Evolutionary conservation across 1,284 basidiomycete genomes (phyloP), one percentile per base, ranked within the genome.

Genomic region (Sanghuangporus weigelae): DNA sequence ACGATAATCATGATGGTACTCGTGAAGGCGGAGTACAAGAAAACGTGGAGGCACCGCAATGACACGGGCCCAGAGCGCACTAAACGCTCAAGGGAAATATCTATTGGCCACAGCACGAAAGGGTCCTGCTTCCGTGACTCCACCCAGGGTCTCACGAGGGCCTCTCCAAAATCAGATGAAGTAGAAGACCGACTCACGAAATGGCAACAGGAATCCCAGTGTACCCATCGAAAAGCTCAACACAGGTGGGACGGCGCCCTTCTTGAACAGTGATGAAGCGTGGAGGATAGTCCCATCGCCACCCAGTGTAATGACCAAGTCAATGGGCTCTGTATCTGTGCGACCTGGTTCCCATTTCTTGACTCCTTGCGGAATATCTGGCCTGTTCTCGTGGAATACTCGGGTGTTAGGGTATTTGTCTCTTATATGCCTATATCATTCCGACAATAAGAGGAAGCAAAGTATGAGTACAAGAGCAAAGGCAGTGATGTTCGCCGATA

Each of bases 171-270:
- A 19, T 7, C 16, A 46, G 21, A 46, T 2, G 44, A 46, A 46
- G 21, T n/a, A 14, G 44, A 46, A 46, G 6, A 16, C 7, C 54
- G 4, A 82, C 93, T 78, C 71, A 94, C 94, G 92, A 75, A 97
- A 98, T 0, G 96, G 96, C 19, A 98, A 81, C 16, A 98, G 77
- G 74, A 98, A 98, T 1, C 96, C 96, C 0, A 98, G 79, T 1
- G 93, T 96, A 7, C 96, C 96, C 92, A 98, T 94, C 0, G 92
- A 95, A 76, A 98, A 97, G 72, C 93, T 96, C 42, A 98, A 78
- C 0, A 98, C 95, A 0, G 96, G 96, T 1, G 96, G 96, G 12
- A 97, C 95, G 23, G 93, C 90, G 39, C 90, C 91, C 7, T 84
- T 80, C 69, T 89, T 92, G 74, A 98, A 98, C 6, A 98, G 78